These are phyloP conservation scores for Fusarium foetens DNA, from an alignment of 2,329 filamentous ascomycete species.

Conservation along the genomic window DNA sequence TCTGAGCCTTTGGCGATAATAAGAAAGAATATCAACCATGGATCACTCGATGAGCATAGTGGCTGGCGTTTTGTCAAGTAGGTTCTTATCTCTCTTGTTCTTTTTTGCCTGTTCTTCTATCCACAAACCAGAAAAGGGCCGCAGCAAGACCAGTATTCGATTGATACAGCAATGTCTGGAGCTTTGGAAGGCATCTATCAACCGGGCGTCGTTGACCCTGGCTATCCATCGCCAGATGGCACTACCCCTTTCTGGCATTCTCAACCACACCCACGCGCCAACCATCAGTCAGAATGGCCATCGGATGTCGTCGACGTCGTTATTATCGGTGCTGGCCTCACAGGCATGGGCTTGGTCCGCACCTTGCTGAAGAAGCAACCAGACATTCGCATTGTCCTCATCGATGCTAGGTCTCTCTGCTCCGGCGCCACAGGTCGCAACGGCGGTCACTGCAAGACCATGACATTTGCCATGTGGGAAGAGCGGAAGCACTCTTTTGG, in stretches of 20 bases:
- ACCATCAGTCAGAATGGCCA: constrained; percentile 41
- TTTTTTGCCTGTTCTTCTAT: too few relatives aligned
- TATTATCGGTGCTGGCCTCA: constrained; percentile 40
- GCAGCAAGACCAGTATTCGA: too few relatives aligned
- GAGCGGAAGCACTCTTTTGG: constrained; percentile 24
- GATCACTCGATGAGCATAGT: too few relatives aligned
- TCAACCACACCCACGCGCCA: constrained; percentile 45
- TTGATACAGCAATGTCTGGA: constrained; percentile 5
- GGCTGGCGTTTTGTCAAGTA: too few relatives aligned
- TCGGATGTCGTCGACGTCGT: constrained; percentile 24
- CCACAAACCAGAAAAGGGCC: too few relatives aligned
- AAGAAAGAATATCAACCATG: too few relatives aligned
- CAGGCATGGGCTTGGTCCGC: constrained; percentile 23
- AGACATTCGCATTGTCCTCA: constrained; percentile 43
- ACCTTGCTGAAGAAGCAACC: constrained; percentile 38
- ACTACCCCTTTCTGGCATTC: constrained; percentile 50
- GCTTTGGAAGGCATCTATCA: constrained; percentile 23
- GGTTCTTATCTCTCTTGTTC: too few relatives aligned
- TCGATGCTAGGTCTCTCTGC: constrained; percentile 50
- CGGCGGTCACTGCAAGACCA: constrained; percentile 46
- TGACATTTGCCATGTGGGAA: constrained; percentile 30
- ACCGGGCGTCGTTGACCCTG: constrained; percentile 12
- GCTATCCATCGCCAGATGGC: constrained; percentile 45
- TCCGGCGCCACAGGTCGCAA: constrained; percentile 52
- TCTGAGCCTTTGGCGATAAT: too few relatives aligned